phyloP scores from a whole-genome alignment of 2,329 filamentous ascomycete species.

The Metarhizium rileyi region DNA sequence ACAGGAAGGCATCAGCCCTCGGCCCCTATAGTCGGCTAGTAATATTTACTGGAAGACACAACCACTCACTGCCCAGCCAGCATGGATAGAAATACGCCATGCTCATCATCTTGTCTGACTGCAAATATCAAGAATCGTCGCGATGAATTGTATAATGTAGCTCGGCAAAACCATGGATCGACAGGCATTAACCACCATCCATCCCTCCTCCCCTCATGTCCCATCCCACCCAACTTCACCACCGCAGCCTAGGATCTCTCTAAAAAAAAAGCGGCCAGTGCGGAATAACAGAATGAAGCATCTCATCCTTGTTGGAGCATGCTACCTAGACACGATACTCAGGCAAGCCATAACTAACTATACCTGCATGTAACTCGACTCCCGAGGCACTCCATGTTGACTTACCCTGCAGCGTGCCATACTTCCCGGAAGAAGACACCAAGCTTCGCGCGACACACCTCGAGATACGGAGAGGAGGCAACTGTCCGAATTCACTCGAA shows the following conservation, averaged over 20 bases:
- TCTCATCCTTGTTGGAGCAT: slow-evolving; percentile 55
- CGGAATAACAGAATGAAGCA: slow-evolving; percentile 34
- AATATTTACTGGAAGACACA: too few species aligned
- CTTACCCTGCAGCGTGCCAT: slow-evolving; percentile 40
- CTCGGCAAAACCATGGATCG: neutral
- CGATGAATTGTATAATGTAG: neutral
- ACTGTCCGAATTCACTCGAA: slow-evolving; percentile 62
- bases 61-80: too few species aligned
- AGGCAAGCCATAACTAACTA: slow-evolving; percentile 33
- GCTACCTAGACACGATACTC: slow-evolving; percentile 63
- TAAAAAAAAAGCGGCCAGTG: too few species aligned
- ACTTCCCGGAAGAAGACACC: slow-evolving; percentile 60
- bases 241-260: too few species aligned
- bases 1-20: too few species aligned
- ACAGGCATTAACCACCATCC: neutral
- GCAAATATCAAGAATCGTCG: too few species aligned
- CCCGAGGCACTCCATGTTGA: neutral
- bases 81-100: too few species aligned
- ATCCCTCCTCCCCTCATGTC: neutral
- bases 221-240: too few species aligned
- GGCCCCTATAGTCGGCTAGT: too few species aligned
- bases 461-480: slow-evolving; percentile 56
- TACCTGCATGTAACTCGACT: too few species aligned
- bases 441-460: slow-evolving; percentile 58
- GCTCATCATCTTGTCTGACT: too few species aligned